Percentiles rank a stretch among this genome's conserved stretches.
Conservation (phyloP, 1,284 basidiomycete species). For the Cryptococcus hybrid region DNA sequence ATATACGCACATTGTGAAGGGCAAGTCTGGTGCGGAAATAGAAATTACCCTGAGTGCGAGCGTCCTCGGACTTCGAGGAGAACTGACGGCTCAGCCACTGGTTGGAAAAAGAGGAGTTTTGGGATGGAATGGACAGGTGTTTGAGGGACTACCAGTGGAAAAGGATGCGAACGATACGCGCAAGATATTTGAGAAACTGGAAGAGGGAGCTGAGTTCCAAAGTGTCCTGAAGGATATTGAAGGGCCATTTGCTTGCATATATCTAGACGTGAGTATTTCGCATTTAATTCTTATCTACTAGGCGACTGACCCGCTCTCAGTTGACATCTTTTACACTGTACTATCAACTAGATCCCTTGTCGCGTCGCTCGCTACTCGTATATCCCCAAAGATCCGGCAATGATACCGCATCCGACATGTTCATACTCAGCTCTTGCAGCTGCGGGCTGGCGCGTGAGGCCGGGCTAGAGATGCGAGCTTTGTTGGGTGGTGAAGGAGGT, state of each 20-base stretch:
- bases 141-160: slow-evolving; percentile 67
- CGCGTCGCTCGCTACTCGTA: slow-evolving; percentile 81
- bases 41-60: slow-evolving; percentile 63
- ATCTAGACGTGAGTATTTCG: slow-evolving; percentile 61
- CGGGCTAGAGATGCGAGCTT: slow-evolving; percentile 24
- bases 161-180: slow-evolving; percentile 76
- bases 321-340: slow-evolving; percentile 55
- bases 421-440: slow-evolving; percentile 32
- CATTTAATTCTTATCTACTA: neutral
- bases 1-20: slow-evolving; percentile 1
- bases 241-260: slow-evolving; percentile 85
- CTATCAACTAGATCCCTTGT: slow-evolving; percentile 86
- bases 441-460: slow-evolving; percentile 16
- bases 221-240: slow-evolving; percentile 65
- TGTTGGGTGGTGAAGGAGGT: slow-evolving; percentile 38
- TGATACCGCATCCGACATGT: slow-evolving; percentile 1
- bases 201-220: slow-evolving; percentile 52
- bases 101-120: slow-evolving; percentile 57
- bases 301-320: slow-evolving; percentile 45
- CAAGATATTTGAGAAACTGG: slow-evolving; percentile 62
- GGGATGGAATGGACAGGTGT: slow-evolving; percentile 93
- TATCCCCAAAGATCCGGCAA: slow-evolving; percentile 9
- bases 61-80: slow-evolving; percentile 74
- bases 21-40: neutral
- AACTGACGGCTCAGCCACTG: slow-evolving; percentile 71